phyloP scores from a whole-genome alignment of 495 filamentous ascomycete species.

The Parathielavia appendiculata region DNA sequence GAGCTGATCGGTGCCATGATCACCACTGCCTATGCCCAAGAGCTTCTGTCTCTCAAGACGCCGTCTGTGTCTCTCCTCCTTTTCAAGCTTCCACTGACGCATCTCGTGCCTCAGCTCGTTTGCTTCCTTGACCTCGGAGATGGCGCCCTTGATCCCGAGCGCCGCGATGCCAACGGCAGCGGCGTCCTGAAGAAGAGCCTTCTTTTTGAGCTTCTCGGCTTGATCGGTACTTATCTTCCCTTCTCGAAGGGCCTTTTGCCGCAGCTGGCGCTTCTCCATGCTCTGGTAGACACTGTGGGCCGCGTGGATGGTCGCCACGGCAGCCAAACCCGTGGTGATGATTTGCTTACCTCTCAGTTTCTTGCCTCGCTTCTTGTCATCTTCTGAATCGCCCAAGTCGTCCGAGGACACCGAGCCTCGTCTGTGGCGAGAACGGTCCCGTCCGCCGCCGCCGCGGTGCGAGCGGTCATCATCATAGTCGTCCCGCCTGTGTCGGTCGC shows the following conservation, averaged over 20 bases:
- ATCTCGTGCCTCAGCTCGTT: conserved; percentile 38
- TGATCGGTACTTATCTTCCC: conserved; percentile 70
- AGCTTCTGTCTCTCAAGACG: conserved; percentile 36
- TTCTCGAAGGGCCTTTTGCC: conserved; percentile 64
- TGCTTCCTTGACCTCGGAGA: conserved; percentile 57
- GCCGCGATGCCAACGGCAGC: conserved; percentile 79
- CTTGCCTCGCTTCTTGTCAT: conserved; percentile 67
- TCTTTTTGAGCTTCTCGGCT: conserved; percentile 68
- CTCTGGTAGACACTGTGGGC: conserved; percentile 72
- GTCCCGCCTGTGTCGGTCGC: conserved; percentile 41
- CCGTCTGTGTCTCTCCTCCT: conserved; percentile 35
- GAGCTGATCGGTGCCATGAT: conserved; percentile 17
- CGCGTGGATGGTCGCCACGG: conserved; percentile 84
- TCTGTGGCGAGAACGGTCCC: conserved; percentile 29
- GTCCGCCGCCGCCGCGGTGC: conserved; percentile 34
- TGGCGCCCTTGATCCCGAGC: conserved; percentile 77
- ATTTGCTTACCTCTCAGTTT: conserved; percentile 82
- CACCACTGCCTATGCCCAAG: conserved; percentile 14
- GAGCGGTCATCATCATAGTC: conserved; percentile 49
- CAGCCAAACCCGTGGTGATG: conserved; percentile 75
- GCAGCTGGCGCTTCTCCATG: conserved; percentile 66
- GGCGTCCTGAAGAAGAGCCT: conserved; percentile 67
- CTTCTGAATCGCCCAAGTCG: conserved; percentile 66
- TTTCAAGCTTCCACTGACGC: conserved; percentile 41
- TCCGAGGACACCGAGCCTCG: conserved; percentile 44